Evolutionary conservation across 2,329 filamentous ascomycete genomes (phyloP), one percentile per base, ranked within the genome.

Genomic region (Monosporascus sp.): DNA sequence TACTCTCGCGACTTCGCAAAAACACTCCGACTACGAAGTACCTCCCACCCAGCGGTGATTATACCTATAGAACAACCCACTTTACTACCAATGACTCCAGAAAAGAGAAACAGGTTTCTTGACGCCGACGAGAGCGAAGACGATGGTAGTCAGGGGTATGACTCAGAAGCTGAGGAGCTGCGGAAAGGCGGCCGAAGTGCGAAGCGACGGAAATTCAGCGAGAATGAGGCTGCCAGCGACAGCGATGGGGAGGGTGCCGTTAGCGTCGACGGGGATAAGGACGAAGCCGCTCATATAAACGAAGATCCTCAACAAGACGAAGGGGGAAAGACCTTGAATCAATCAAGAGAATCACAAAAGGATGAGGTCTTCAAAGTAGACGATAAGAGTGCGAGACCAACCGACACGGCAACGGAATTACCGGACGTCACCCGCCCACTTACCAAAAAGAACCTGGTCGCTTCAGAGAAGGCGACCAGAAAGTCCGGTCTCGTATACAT

Each of bases 401-500:
- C 63, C 62, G 62, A 61, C 54, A 69, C 65, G 56, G 64, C 62
- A 55, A 64, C 60, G 61, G 67, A 74, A 17, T 66, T 82, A 3
- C 75, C 78, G 15, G 76, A 76, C 57, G 66, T 80, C 52, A 75
- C 79, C 50, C 80, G 77, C 59, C 74, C 79, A 41, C 71, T 88
- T 54, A 76, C 80, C 43, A 83, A 86, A 67, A 85, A 88, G 72
- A 87, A 89, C 65, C 80, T 89, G 48, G 80, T 87, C 39, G 77
- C 78, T 5, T 81, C 83, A 11, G 81, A 85, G 57, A 79, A 80
- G 37, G 83, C 85, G 22, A 78, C 87, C 55, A 83, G 82, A 61
- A 87, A 85, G 67, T 90, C 88, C 0, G 90, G 90, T 57, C 88
- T 95, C 14, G 77, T 94, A 55, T 95, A 94, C 72, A 78, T 95